Percentiles rank a stretch among this genome's conserved stretches.
phyloP scores from a whole-genome alignment of 2,329 filamentous ascomycete genomes.

The Onygenales sp. region DNA sequence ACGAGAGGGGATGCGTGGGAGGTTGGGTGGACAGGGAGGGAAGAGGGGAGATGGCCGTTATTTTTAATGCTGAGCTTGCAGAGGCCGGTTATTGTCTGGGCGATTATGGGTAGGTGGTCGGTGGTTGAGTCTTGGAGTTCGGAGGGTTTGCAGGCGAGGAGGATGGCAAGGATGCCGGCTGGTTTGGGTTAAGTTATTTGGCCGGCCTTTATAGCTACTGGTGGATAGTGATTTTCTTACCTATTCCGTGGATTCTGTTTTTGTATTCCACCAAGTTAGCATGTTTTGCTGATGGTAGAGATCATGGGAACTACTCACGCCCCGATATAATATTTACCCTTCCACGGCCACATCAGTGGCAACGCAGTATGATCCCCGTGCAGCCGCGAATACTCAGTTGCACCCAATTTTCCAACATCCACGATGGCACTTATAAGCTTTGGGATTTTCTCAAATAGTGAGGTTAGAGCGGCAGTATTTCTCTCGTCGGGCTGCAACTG shows the following conservation, averaged over 20 bases:
- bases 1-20: constrained; percentile 23
- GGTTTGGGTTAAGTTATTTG: background rate
- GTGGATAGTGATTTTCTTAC: constrained; percentile 7
- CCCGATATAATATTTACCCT: constrained; percentile 27
- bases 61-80: constrained; percentile 25
- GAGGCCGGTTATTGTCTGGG: constrained; percentile 26
- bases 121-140: constrained; percentile 18
- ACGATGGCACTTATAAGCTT: constrained; percentile 24
- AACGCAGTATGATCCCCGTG: constrained; percentile 22
- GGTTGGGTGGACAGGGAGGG: constrained; percentile 21
- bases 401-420: constrained; percentile 23
- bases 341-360: constrained; percentile 33
- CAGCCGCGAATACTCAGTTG: constrained; percentile 19
- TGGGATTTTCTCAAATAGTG: constrained; percentile 21
- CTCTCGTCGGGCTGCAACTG: constrained; percentile 15
- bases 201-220: background rate
- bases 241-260: constrained; percentile 14
- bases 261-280: constrained; percentile 7
- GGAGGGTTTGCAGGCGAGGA: constrained; percentile 25
- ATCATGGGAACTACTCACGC: constrained; percentile 24
- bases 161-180: constrained; percentile 29
- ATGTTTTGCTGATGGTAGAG: constrained; percentile 17
- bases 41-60: constrained; percentile 30
- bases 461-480: constrained; percentile 13
- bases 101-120: constrained; percentile 23